Percentiles rank a stretch among this genome's conserved stretches.
Evolutionary conservation across 2,329 filamentous ascomycete genomes (phyloP).

Genomic region (Ascochyta pisi): DNA sequence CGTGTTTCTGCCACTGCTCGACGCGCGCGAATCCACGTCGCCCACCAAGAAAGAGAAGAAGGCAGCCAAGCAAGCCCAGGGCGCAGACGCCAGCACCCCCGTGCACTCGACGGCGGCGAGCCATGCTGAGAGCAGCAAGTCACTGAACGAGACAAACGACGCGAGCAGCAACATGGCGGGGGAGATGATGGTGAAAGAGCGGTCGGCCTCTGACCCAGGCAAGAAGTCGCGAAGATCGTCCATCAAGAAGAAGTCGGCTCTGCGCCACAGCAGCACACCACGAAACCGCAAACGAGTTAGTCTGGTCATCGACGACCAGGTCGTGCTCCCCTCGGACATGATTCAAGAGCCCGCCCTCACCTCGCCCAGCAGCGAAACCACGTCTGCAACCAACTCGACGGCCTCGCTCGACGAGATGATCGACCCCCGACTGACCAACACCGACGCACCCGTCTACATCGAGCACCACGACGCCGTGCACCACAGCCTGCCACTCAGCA

Average conservation of each 20-base stretch:
- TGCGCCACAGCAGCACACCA: constrained; percentile 35
- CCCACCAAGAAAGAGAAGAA: constrained; percentile 36
- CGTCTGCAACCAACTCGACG: constrained; percentile 40
- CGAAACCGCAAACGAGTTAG: constrained; percentile 44
- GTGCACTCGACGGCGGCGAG: constrained; percentile 13
- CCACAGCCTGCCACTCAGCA: constrained; percentile 39
- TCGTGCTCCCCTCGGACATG: constrained; percentile 47
- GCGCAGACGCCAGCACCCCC: constrained; percentile 16
- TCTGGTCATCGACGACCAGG: constrained; percentile 48
- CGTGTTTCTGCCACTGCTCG: constrained; percentile 47
- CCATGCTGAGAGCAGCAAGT: constrained; percentile 33
- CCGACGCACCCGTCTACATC: constrained; percentile 20
- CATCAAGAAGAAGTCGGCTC: constrained; percentile 45
- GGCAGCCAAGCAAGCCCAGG: constrained; percentile 15
- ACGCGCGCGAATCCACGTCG: constrained; percentile 35
- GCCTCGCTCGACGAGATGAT: constrained; percentile 42
- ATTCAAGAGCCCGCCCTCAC: constrained; percentile 35
- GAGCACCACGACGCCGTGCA: constrained; percentile 39
- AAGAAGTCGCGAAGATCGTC: constrained; percentile 37
- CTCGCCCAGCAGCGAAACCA: constrained; percentile 41
- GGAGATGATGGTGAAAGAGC: constrained; percentile 20
- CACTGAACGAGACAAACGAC: constrained; percentile 17
- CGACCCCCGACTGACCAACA: constrained; percentile 38
- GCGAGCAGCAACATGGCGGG: constrained; percentile 20
- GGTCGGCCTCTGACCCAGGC: constrained; percentile 16